These are phyloP conservation scores for Westerdykella ornata DNA, from an alignment of 2,329 filamentous ascomycete species.

Conservation along the genomic window DNA sequence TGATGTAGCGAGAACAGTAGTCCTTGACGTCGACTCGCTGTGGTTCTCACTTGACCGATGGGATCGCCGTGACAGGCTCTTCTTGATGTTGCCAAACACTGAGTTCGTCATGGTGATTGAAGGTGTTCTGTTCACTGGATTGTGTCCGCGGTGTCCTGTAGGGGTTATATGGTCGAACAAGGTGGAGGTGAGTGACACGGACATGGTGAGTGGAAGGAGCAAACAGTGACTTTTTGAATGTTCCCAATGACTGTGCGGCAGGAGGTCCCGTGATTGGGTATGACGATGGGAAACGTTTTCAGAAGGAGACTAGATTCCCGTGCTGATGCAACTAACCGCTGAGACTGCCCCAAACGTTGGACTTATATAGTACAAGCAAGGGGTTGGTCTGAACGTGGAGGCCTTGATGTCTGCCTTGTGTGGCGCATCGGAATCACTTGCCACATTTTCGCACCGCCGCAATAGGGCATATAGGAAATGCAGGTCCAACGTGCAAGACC, in stretches of 20 bases:
- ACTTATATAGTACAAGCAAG: too few relatives aligned
- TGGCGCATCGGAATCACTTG: not conserved
- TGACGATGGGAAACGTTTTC: too few relatives aligned
- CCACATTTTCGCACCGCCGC: too few relatives aligned
- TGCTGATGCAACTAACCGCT: too few relatives aligned
- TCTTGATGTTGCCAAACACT: conserved; percentile 21
- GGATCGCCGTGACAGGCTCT: conserved; percentile 13
- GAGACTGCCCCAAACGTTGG: too few relatives aligned
- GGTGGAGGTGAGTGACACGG: conserved; percentile 1
- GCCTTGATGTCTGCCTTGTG: conserved; percentile 4
- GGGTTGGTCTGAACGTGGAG: not conserved
- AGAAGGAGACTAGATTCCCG: too few relatives aligned
- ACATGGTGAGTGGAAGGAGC: conserved; percentile 1
- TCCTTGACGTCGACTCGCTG: not conserved
- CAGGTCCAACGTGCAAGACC: not conserved
- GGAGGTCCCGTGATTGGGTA: too few relatives aligned
- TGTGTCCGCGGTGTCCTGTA: too few relatives aligned
- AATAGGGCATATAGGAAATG: conserved; percentile 3
- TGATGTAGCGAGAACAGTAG: not conserved
- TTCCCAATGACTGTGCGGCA: conserved; percentile 5
- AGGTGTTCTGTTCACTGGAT: conserved; percentile 1
- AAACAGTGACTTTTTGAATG: conserved; percentile 5
- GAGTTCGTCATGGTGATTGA: conserved; percentile 2
- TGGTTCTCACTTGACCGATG: not conserved
- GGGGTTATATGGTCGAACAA: too few relatives aligned